These are phyloP conservation scores for Blastobotrys malaysiensis DNA, from an alignment of 1,139 yeast species.

Conservation along the genomic window DNA sequence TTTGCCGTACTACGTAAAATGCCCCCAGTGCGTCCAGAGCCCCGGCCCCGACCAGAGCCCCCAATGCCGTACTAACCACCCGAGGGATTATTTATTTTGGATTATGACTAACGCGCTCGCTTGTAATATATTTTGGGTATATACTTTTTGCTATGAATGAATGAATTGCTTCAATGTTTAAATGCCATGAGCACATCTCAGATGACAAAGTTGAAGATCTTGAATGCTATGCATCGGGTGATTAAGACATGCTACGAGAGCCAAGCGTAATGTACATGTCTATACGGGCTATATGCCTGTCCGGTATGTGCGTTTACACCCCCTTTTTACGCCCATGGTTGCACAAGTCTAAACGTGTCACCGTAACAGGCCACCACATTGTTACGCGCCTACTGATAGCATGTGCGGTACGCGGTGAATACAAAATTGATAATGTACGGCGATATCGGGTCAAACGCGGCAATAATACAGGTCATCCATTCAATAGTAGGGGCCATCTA, in stretches of 20 bases:
- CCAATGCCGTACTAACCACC: not conserved
- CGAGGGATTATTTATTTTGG: too few species aligned
- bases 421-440: too few species aligned
- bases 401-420: too few species aligned
- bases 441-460: too few species aligned
- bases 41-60: conserved; percentile 1
- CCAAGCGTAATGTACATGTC: not conserved
- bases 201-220: too few species aligned
- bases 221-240: not conserved
- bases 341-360: too few species aligned
- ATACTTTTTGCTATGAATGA: not conserved
- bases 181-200: too few species aligned
- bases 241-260: not conserved
- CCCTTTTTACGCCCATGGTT: not conserved
- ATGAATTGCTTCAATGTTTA: too few species aligned
- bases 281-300: not conserved
- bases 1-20: not conserved
- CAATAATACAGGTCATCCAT: too few species aligned
- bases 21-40: conserved; percentile 1
- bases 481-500: too few species aligned
- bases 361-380: too few species aligned
- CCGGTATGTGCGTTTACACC: not conserved
- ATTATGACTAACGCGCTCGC: not conserved
- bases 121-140: not conserved
- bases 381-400: too few species aligned